These are phyloP conservation scores for Phytophthora tubulina DNA, from an alignment of 352 stramenopile genomes.

Conservation along the genomic window DNA sequence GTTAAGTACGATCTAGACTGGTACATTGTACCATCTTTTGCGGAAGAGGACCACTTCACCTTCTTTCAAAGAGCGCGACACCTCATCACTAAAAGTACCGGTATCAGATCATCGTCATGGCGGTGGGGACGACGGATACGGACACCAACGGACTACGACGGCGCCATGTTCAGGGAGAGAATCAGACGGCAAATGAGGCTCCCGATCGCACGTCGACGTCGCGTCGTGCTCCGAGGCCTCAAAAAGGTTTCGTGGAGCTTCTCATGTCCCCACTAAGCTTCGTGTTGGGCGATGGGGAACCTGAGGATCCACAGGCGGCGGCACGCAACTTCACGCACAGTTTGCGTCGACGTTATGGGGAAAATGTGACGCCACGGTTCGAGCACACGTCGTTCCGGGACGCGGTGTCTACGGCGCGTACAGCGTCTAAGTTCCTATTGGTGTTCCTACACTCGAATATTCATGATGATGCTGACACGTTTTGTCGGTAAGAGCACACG, in stretches of 20 bases:
- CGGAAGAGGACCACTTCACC: slow-evolving; percentile 19
- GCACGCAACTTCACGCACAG: slow-evolving; percentile 67
- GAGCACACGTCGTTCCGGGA: slow-evolving; percentile 87
- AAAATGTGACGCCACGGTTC: slow-evolving; percentile 67
- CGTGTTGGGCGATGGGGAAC: slow-evolving; percentile 74
- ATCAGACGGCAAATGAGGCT: slow-evolving; percentile 4
- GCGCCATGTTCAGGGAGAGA: slow-evolving; percentile 43
- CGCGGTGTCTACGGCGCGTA: slow-evolving; percentile 79
- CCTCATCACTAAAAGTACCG: slow-evolving; percentile 7
- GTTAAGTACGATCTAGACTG: background rate
- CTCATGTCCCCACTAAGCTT: slow-evolving; percentile 81
- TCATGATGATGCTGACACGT: slow-evolving; percentile 79
- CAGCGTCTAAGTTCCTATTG: slow-evolving; percentile 85
- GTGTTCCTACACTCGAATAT: slow-evolving; percentile 89
- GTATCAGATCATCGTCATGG: slow-evolving; percentile 22
- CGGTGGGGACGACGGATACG: slow-evolving; percentile 24
- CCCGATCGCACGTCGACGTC: slow-evolving; percentile 6
- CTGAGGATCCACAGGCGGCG: slow-evolving; percentile 67
- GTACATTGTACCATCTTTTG: background rate
- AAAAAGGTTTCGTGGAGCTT: slow-evolving; percentile 81
- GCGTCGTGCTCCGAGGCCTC: slow-evolving; percentile 19
- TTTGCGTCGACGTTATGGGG: slow-evolving; percentile 67
- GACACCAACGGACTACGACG: slow-evolving; percentile 42
- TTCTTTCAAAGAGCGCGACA: slow-evolving; percentile 2
- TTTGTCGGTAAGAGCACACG: slow-evolving; percentile 64